Conservation (phyloP, 495 filamentous ascomycete species). For the Aspergillus kassunensis region DNA sequence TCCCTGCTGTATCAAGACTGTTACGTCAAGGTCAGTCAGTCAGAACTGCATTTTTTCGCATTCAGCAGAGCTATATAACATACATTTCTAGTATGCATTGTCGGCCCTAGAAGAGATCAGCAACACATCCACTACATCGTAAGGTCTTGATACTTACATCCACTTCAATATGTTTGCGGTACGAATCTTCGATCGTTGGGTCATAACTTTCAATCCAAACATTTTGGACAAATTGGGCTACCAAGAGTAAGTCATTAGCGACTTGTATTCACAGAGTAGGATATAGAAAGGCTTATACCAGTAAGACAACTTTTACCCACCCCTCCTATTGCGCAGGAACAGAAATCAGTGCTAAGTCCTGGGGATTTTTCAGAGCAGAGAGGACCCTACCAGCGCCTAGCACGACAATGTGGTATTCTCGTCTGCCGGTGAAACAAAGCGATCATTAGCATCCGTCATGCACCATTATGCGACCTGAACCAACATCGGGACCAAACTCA, state of each 20-base stretch:
- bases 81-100: conserved; percentile 98
- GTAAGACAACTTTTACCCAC: conserved; percentile 98
- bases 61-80: conserved; percentile 22
- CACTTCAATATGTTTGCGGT: conserved; percentile 88
- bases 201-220: conserved; percentile 99
- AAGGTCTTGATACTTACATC: conserved; percentile 59
- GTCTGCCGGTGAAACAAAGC: conserved; percentile 37
- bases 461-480: neutral
- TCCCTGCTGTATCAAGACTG: conserved; percentile 93
- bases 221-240: conserved; percentile 98
- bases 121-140: conserved; percentile 2
- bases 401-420: conserved; percentile 91
- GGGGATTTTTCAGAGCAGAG: conserved; percentile 3
- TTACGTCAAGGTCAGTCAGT: conserved; percentile 8
- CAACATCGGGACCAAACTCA: conserved; percentile 28
- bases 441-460: conserved; percentile 23
- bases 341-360: conserved; percentile 13
- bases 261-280: too few relatives aligned
- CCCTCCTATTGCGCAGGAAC: conserved; percentile 59
- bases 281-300: too few relatives aligned
- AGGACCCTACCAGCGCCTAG: conserved; percentile 72
- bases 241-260: conserved; percentile 10
- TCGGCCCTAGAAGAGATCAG: conserved; percentile 62
- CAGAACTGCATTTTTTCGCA: neutral
- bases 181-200: conserved; percentile 97